Percentiles rank a stretch among this genome's conserved stretches.
Conservation (phyloP, 2,329 filamentous ascomycete species). For the Tolypocladium tundrense region DNA sequence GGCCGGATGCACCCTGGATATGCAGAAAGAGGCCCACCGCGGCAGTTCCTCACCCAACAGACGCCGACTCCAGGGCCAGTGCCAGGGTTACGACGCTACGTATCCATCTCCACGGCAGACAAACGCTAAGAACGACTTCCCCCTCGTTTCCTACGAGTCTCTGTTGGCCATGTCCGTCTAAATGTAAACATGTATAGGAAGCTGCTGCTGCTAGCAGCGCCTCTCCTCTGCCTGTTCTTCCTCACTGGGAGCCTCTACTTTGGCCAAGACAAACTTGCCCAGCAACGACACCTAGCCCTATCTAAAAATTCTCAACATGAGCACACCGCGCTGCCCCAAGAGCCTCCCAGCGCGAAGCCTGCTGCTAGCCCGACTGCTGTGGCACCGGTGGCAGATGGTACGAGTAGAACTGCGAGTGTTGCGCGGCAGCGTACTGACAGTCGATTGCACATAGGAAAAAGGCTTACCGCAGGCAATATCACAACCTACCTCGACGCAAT, state of each 20-base stretch:
- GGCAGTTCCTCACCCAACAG: neutral
- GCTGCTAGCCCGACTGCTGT: neutral
- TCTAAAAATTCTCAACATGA: neutral
- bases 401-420: neutral
- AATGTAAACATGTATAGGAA: neutral
- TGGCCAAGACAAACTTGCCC: neutral
- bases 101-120: neutral
- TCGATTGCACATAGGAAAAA: neutral
- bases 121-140: neutral
- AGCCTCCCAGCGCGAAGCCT: neutral
- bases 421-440: neutral
- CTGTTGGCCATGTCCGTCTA: neutral
- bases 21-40: no score
- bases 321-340: neutral
- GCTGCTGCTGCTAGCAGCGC: neutral
- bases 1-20: no score
- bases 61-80: neutral
- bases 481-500: slow-evolving; percentile 15
- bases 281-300: neutral
- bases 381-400: neutral
- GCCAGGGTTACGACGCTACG: no score
- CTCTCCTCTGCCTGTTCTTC: slow-evolving; percentile 3
- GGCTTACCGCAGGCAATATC: slow-evolving; percentile 3
- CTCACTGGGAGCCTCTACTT: slow-evolving; percentile 4
- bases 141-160: neutral